Evolutionary conservation across 306 rosid species (phyloP).

Genomic region (Cucurbita maxima): DNA sequence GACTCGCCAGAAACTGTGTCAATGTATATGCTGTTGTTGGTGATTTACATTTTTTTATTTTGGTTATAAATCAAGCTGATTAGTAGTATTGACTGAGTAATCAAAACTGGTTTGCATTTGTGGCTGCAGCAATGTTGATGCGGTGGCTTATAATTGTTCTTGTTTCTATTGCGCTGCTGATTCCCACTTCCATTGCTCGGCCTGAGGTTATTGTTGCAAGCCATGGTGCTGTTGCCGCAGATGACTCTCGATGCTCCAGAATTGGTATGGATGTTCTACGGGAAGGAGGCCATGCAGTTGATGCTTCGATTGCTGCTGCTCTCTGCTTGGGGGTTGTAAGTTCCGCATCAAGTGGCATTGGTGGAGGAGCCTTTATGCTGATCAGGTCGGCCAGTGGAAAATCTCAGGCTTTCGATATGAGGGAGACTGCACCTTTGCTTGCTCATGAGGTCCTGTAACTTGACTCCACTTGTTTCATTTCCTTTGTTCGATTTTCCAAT

Average conservation of each 20-base stretch:
- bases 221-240: slow-evolving; percentile 66
- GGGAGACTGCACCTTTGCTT: slow-evolving; percentile 67
- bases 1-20: not conserved
- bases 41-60: not conserved
- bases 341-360: slow-evolving; percentile 80
- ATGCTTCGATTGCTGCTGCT: slow-evolving; percentile 71
- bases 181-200: slow-evolving; percentile 13
- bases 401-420: slow-evolving; percentile 52
- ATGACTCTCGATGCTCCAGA: slow-evolving; percentile 50
- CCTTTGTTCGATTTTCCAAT: not conserved
- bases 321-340: slow-evolving; percentile 76
- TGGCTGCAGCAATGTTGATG: slow-evolving; percentile 18
- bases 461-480: not conserved
- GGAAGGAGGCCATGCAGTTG: slow-evolving; percentile 70
- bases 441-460: slow-evolving; percentile 50
- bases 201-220: slow-evolving; percentile 28
- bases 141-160: slow-evolving; percentile 18
- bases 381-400: slow-evolving; percentile 30
- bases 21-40: not conserved
- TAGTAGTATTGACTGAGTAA: not conserved
- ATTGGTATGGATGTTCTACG: slow-evolving; percentile 39
- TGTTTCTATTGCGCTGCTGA: slow-evolving; percentile 19
- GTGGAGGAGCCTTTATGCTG: slow-evolving; percentile 79
- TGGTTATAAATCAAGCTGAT: not conserved
- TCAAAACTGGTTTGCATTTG: not conserved